phyloP scores from a whole-genome alignment of 2,329 filamentous ascomycete species.

The Hymenoscyphus occultus region DNA sequence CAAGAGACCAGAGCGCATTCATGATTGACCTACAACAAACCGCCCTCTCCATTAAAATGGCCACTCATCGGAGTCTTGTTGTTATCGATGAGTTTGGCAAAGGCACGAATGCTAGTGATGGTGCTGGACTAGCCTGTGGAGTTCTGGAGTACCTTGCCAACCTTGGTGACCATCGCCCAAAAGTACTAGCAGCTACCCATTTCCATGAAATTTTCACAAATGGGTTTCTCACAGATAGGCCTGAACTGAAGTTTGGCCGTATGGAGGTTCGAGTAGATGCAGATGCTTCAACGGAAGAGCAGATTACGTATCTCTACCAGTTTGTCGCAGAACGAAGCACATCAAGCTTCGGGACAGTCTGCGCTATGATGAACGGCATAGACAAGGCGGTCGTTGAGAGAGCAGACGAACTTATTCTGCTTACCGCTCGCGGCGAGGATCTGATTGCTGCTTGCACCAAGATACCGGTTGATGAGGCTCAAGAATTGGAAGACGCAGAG shows the following conservation, averaged over 20 bases:
- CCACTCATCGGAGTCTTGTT: slow-evolving; percentile 73
- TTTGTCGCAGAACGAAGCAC: slow-evolving; percentile 64
- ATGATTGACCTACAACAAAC: slow-evolving; percentile 84
- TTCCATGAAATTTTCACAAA: slow-evolving; percentile 71
- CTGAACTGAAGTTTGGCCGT: slow-evolving; percentile 58
- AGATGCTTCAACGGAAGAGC: slow-evolving; percentile 53
- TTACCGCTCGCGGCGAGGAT: slow-evolving; percentile 72
- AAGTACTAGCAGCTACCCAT: slow-evolving; percentile 60
- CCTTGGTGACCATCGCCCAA: slow-evolving; percentile 48
- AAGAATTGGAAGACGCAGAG: slow-evolving; percentile 67
- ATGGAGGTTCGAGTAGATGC: slow-evolving; percentile 67
- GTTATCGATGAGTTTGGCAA: slow-evolving; percentile 91
- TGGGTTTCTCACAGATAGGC: slow-evolving; percentile 50
- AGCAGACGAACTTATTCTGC: slow-evolving; percentile 68
- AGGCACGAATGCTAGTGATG: slow-evolving; percentile 57
- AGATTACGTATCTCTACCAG: slow-evolving; percentile 73
- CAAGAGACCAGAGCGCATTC: slow-evolving; percentile 59
- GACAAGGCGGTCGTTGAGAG: slow-evolving; percentile 67
- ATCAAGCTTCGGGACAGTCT: slow-evolving; percentile 82
- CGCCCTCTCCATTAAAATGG: slow-evolving; percentile 69
- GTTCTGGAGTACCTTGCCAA: slow-evolving; percentile 55
- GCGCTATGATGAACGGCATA: slow-evolving; percentile 84
- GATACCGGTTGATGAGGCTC: slow-evolving; percentile 60
- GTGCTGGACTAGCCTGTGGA: slow-evolving; percentile 56
- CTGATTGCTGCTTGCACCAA: slow-evolving; percentile 69